phyloP scores from a whole-genome alignment of 192 early-diverging fungal genomes.

The Linnemannia hyalina region DNA sequence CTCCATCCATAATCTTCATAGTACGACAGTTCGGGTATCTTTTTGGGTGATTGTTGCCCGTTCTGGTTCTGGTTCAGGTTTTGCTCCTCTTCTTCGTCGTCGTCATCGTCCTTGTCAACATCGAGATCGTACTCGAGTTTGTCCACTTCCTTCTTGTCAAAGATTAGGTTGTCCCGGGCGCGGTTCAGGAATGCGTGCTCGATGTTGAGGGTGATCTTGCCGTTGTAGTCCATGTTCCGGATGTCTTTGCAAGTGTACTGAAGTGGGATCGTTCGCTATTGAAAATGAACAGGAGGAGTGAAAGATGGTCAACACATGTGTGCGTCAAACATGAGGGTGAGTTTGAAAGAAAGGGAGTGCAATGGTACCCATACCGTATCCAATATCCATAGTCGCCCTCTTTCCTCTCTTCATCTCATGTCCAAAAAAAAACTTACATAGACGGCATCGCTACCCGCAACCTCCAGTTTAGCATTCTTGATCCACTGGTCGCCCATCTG shows the following conservation, averaged over 20 bases:
- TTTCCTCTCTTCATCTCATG: neutral
- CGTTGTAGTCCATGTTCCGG: slow-evolving; percentile 34
- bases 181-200: slow-evolving; percentile 39
- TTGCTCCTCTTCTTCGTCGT: neutral
- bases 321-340: neutral
- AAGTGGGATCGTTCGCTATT: slow-evolving; percentile 22
- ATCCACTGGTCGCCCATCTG: slow-evolving; percentile 57
- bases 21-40: slow-evolving; percentile 14
- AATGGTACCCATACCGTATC: slow-evolving; percentile 2
- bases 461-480: slow-evolving; percentile 34
- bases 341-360: slow-evolving; percentile 41
- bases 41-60: neutral
- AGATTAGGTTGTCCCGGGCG: slow-evolving; percentile 18
- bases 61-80: neutral
- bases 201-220: slow-evolving; percentile 16
- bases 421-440: slow-evolving; percentile 42
- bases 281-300: neutral
- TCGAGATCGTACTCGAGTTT: slow-evolving; percentile 16
- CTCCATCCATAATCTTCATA: slow-evolving; percentile 54
- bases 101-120: slow-evolving; percentile 5
- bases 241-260: slow-evolving; percentile 34
- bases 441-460: slow-evolving; percentile 47
- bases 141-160: slow-evolving; percentile 26
- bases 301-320: too few species aligned
- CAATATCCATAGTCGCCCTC: neutral